Evolutionary conservation across 441 rosid genomes (phyloP), one percentile per base, ranked within the genome.

Genomic region (Pelargonium australe): DNA sequence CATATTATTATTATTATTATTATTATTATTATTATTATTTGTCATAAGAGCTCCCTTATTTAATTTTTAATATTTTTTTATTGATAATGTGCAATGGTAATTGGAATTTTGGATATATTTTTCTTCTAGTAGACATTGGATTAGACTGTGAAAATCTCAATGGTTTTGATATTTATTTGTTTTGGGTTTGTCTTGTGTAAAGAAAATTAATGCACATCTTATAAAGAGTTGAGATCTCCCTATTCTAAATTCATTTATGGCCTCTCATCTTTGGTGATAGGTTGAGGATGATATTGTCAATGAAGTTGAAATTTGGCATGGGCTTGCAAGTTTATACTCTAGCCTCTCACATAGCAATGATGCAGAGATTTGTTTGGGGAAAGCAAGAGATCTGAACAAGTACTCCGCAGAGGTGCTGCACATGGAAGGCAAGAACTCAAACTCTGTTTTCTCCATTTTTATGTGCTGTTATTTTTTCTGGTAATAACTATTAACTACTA

Each of bases 281-380:
- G 81, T 76, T 37, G 91, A 81, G 71, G 88, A 86, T 66, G 83
- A 83, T 72, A 89, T 78, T 79, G 82, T 83, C 51, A 77, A 83
- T 66, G 98, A 91, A 79, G 88, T 87, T 73, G 95, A 93, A 82
- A 95, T 91, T 68, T 93, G 97, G 97, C 91, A 88, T 74, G 97
- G 95, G 67, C 89, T 93, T 43, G 95, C 97, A 62, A 83, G 76
- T 76, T 77, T 93, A 58, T 93, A 91, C 81, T 87, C 96, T 9
- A 85, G 87, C 71, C 96, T 93, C 78, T 83, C 87, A 2, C 87
- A 86, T 72, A 91, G 95, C 97, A 87, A 88, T 75, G 98, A 93
- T 20, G 97, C 84, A 5, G 97, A 87, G 85, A 81, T 85, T 49
- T 93, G 98, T 73, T 72, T 93, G 63, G 81, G 77, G 60, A 93